Conservation (phyloP, 495 filamentous ascomycete genomes). For the Xylaria acuta region DNA sequence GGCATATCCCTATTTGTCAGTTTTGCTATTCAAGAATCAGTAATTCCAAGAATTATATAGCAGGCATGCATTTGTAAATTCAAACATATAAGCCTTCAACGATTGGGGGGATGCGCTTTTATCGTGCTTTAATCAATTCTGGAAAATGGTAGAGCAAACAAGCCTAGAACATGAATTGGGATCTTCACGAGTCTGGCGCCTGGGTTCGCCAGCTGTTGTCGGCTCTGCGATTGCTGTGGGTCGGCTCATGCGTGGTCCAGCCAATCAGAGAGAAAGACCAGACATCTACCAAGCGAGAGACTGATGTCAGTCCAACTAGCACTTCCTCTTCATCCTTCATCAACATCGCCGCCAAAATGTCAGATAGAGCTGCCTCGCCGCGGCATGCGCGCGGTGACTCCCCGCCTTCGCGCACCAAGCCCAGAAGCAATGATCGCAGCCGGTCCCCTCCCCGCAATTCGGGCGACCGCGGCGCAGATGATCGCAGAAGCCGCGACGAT, state of each 20-base stretch:
- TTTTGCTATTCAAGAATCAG: neutral
- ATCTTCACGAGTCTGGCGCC: neutral
- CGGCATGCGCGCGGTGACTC: constrained; percentile 33
- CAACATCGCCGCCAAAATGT: constrained; percentile 28
- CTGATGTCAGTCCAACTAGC: constrained; percentile 2
- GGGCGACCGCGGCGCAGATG: constrained; percentile 30
- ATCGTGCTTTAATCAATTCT: neutral
- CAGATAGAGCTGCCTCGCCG: constrained; percentile 34
- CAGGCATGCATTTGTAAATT: neutral
- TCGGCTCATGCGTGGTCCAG: neutral
- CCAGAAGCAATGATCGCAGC: constrained; percentile 35
- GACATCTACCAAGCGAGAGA: neutral
- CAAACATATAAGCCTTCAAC: neutral
- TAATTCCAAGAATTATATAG: neutral
- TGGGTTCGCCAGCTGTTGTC: neutral
- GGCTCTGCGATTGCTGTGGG: neutral
- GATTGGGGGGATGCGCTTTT: no score
- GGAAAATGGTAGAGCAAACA: neutral
- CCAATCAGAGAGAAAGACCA: neutral
- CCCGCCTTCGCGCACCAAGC: constrained; percentile 33
- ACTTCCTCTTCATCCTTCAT: neutral
- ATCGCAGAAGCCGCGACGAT: constrained; percentile 33
- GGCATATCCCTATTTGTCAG: neutral
- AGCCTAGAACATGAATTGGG: neutral
- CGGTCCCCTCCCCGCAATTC: constrained; percentile 35